These are phyloP conservation scores for Pyrenophora teres DNA, from an alignment of 2,329 filamentous ascomycete genomes.

Conservation along the genomic window DNA sequence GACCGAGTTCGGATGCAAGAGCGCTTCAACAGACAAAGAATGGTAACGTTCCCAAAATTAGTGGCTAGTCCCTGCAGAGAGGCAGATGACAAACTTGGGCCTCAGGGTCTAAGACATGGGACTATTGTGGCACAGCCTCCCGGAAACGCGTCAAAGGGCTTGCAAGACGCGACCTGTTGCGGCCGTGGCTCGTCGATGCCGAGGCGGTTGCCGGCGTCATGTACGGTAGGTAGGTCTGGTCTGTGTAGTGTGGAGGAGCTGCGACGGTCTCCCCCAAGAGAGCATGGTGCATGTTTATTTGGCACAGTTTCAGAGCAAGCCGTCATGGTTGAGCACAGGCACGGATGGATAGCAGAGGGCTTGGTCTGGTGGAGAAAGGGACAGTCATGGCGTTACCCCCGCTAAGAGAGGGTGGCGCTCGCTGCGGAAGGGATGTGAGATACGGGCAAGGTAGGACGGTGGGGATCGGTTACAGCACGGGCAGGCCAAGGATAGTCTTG, in stretches of 20 bases:
- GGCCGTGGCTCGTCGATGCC: constrained; percentile 4
- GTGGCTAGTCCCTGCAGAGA: constrained; percentile 38
- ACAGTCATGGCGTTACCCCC: constrained; percentile 40
- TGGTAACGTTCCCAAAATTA: constrained; percentile 17
- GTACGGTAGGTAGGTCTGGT: neutral
- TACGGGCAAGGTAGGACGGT: constrained; percentile 39
- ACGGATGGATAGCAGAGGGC: constrained; percentile 4
- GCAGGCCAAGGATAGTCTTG: constrained; percentile 32
- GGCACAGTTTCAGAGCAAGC: constrained; percentile 12
- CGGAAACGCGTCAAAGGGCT: constrained; percentile 29
- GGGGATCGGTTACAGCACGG: constrained; percentile 43
- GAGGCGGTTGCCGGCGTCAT: constrained; percentile 1
- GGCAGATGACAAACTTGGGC: constrained; percentile 40
- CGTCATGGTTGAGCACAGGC: constrained; percentile 10
- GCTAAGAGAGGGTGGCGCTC: constrained; percentile 37
- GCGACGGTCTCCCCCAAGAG: too few relatives aligned
- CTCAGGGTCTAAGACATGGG: constrained; percentile 41
- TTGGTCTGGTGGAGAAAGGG: constrained; percentile 21
- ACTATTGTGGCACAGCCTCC: constrained; percentile 36
- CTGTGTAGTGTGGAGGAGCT: neutral
- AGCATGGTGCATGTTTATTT: neutral
- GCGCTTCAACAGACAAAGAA: constrained; percentile 13
- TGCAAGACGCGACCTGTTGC: constrained; percentile 10
- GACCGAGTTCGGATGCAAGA: constrained; percentile 12
- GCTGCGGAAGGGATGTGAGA: constrained; percentile 45